Evolutionary conservation across 2,329 filamentous ascomycete species (phyloP), one percentile per base, ranked within the genome.

Genomic region (Colletotrichum gigasporum): DNA sequence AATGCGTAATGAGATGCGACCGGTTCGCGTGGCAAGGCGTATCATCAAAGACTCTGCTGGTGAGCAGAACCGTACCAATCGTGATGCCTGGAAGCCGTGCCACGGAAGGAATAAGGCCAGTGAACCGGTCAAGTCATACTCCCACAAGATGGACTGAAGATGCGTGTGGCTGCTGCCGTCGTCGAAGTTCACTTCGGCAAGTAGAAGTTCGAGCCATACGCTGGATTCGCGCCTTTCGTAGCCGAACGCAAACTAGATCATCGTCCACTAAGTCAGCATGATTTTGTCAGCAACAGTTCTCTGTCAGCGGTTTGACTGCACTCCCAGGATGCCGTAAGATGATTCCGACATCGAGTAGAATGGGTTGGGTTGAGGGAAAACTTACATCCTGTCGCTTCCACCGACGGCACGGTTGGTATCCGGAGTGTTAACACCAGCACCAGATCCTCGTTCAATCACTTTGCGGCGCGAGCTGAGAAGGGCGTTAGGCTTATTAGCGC

Each of bases 321-420:
- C 44, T 28, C 52, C 52, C 42, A 5, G 18, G 32, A 85, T 84
- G 85, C 88, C 90, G 87, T 90, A 92, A 85, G 87, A 76, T 86
- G 70, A 89, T 91, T 91, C 92, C 95, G 94, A 93, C 91, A 16
- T 22, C 22, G 90, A 92, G 88, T n/a, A n/a, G 89, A 66, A 68
- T 67, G 39, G 16, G 9, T 16, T 24, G n/a, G n/a, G 16, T 28
- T 28, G 14, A n/a, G 30, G 14, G 9, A 20, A 85, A 83, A 96
- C 94, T 97, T 92, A 97, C 94, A 97, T 97, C 92, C 93, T 91
- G 84, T 93, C 91, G 86, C 90, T 93, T 82, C 90, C 90, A 79
- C 90, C 90, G 76, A 91, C 87, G 80, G 89, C 89, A 80, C 90
- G 88, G 85, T 86, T 90, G 80, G 89, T 89, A 75, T 92, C 90